Evolutionary conservation across 345 rosid species (phyloP).

Genomic region (Abelmoschus esculentus): DNA sequence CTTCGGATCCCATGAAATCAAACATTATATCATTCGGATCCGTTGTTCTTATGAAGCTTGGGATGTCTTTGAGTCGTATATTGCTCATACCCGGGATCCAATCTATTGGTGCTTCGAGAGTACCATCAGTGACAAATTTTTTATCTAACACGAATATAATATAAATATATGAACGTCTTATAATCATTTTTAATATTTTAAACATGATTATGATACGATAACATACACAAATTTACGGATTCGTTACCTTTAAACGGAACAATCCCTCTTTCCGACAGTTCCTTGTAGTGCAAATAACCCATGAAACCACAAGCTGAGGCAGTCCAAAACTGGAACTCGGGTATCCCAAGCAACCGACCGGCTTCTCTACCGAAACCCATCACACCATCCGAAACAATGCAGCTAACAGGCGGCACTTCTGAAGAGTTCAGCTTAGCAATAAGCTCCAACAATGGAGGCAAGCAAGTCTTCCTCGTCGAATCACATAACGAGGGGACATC

Average conservation of each 20-base stretch:
- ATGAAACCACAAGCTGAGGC: slow-evolving; percentile 22
- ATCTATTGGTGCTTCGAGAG: slow-evolving; percentile 17
- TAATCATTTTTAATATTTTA: no score
- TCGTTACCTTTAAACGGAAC: slow-evolving; percentile 13
- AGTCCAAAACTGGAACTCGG: slow-evolving; percentile 26
- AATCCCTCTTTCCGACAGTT: slow-evolving; percentile 23
- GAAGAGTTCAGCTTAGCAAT: slow-evolving; percentile 15
- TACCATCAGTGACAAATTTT: slow-evolving; percentile 17
- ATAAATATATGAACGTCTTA: no score
- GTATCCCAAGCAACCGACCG: slow-evolving; percentile 20
- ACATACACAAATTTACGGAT: not conserved
- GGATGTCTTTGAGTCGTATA: slow-evolving; percentile 19
- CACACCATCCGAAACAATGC: slow-evolving; percentile 26
- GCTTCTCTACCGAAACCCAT: slow-evolving; percentile 27
- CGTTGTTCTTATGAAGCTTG: slow-evolving; percentile 18
- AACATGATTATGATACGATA: not conserved
- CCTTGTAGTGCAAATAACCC: slow-evolving; percentile 23
- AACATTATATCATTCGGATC: slow-evolving; percentile 20
- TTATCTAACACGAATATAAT: not conserved
- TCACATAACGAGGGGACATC: slow-evolving; percentile 10
- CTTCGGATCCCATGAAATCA: slow-evolving; percentile 17
- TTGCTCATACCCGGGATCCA: slow-evolving; percentile 24
- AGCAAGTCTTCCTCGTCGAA: slow-evolving; percentile 19
- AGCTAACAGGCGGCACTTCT: slow-evolving; percentile 22
- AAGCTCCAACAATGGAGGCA: slow-evolving; percentile 25